Evolutionary conservation across 352 stramenopile species (phyloP), one percentile per base, ranked within the genome.

Genomic region (Phytophthora palmivora): DNA sequence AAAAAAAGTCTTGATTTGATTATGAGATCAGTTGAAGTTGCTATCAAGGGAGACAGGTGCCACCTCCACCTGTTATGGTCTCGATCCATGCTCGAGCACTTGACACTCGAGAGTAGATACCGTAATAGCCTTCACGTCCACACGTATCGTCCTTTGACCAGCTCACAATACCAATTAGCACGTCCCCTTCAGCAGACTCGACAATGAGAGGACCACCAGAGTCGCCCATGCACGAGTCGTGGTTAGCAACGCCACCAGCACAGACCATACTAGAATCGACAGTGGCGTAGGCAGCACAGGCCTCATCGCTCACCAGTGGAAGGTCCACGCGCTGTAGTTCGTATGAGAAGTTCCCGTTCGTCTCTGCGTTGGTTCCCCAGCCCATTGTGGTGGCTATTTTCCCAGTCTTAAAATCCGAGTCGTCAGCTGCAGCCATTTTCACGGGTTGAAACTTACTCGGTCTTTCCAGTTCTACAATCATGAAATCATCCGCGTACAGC

Each of bases 61-160:
- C 48, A 22, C 47, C 52, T 6, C 46, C 58, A 7, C 58, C 43
- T 0, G 16, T 43, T n/a, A 63, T 63, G 0, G 32, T 32, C 14
- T 66, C 52, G 46, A 87, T 76, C 75, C 75, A 87, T 6, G 48
- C 32, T 15, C 70, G 63, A 12, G 32, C 76, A 26, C 70, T 68
- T 12, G 78, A 82, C 38, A 89, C 74, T 10, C 71, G 68, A 16
- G 77, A 69, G 66, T 87, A 88, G 11, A 89, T 70, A 4, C 74
- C 80, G 1, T 72, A 81, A 42, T 80, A 74, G 9, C 67, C 63
- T 19, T 59, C 63, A n/a, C 62, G 51, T 5, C 70, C 78, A 16
- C 80, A 89, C 0, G 53, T 36, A 3, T 64, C 38, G 26, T 79
- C 71, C 41, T 79, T 69, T 9, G 74, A 63, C 75, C 75, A 89